Percentiles rank a stretch among this genome's conserved stretches.
These are phyloP conservation scores for Talaromyces marneffei DNA, from an alignment of 2,329 filamentous ascomycete species.

Conservation along the genomic window DNA sequence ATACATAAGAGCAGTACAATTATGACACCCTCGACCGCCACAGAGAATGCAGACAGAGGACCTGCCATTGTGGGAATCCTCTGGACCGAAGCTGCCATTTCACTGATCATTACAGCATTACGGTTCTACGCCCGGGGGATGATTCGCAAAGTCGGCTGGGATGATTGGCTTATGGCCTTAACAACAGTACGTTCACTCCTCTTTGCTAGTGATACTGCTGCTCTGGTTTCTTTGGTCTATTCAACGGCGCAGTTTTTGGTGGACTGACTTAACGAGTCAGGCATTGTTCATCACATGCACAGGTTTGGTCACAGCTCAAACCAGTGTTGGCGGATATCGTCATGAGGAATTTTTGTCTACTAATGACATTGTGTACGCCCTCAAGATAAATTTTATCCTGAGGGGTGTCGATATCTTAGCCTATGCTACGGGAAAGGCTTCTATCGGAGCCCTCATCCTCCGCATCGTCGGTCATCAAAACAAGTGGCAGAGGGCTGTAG, in stretches of 20 bases:
- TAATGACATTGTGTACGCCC: background rate
- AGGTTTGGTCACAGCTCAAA: background rate
- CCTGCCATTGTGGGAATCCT: background rate
- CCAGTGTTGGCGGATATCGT: conserved; percentile 4
- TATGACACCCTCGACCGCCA: background rate
- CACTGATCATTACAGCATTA: background rate
- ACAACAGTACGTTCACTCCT: background rate
- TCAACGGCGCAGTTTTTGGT: background rate
- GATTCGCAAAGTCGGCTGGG: background rate
- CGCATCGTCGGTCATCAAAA: background rate
- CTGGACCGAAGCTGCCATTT: conserved; percentile 9
- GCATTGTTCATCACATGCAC: background rate
- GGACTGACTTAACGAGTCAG: conserved; percentile 1
- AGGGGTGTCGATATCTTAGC: conserved; percentile 1
- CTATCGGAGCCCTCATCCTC: conserved; percentile 1
- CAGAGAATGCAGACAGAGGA: background rate
- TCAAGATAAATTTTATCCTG: conserved; percentile 6
- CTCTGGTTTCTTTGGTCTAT: background rate
- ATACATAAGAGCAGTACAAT: background rate
- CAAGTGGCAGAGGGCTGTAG: conserved; percentile 1
- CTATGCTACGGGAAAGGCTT: conserved; percentile 3
- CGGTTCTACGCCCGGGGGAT: conserved; percentile 1
- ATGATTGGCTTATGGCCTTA: conserved; percentile 11
- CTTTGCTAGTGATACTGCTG: background rate
- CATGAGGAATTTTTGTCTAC: background rate